Conservation (phyloP, 768 basidiomycete species). For the Hydnum rufescens region DNA sequence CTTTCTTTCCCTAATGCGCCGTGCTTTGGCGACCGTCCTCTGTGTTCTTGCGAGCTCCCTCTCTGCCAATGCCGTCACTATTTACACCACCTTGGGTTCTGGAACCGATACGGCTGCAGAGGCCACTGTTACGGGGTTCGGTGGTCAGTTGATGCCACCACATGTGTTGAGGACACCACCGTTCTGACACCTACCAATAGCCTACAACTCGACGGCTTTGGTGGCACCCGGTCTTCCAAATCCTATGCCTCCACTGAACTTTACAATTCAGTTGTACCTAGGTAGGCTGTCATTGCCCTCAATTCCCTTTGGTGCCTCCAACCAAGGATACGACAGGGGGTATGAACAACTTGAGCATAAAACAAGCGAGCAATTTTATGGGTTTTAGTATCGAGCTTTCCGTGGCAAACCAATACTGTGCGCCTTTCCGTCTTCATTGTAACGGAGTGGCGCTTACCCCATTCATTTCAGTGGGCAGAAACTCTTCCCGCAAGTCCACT, state of each 20-base stretch:
- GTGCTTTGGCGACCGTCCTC: no score
- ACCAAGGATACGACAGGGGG: conserved; percentile 9
- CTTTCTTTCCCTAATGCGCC: no score
- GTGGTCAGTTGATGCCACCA: no score
- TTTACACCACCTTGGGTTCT: no score
- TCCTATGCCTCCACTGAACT: background rate
- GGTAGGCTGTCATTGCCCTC: background rate
- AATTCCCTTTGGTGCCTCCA: background rate
- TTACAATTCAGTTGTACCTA: background rate
- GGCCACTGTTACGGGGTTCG: no score
- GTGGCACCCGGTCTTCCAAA: background rate
- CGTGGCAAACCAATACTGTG: conserved; percentile 30
- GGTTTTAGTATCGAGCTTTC: conserved; percentile 49
- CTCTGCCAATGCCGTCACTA: no score
- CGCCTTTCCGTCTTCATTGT: background rate
- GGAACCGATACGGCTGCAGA: no score
- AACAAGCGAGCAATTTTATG: conserved; percentile 29
- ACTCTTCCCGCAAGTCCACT: conserved; percentile 1
- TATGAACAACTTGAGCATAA: conserved; percentile 20
- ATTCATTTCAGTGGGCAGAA: conserved; percentile 10
- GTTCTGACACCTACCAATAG: no score
- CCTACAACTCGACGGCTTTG: background rate
- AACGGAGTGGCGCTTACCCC: background rate
- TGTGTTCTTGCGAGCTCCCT: no score
- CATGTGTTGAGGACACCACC: no score